These are phyloP conservation scores for Calonectria pauciramosa DNA, from an alignment of 2,329 filamentous ascomycete genomes.

Conservation along the genomic window DNA sequence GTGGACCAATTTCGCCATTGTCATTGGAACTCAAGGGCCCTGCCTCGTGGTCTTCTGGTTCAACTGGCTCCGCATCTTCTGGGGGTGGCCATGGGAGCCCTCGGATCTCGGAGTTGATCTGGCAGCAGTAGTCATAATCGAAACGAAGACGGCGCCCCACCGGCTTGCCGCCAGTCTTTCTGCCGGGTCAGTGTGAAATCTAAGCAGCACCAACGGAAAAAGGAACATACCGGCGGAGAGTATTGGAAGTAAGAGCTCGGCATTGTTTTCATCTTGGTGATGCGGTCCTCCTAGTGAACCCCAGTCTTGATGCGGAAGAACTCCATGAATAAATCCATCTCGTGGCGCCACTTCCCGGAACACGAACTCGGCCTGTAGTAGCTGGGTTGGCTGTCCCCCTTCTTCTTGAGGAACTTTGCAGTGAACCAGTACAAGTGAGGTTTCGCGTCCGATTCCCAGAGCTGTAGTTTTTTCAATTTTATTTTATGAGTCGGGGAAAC, in stretches of 20 bases:
- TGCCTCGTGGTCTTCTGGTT: background rate
- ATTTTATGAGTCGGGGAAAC: background rate
- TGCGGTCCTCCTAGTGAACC: constrained; percentile 70
- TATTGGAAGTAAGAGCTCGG: constrained; percentile 58
- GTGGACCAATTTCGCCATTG: background rate
- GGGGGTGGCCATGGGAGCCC: constrained; percentile 46
- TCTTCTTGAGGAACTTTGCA: constrained; percentile 63
- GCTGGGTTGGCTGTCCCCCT: constrained; percentile 51
- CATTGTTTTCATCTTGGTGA: constrained; percentile 52
- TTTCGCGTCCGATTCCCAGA: constrained; percentile 74
- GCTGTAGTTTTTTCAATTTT: constrained; percentile 58
- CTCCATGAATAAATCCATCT: constrained; percentile 64
- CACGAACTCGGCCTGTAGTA: constrained; percentile 56
- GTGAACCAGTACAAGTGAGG: constrained; percentile 74
- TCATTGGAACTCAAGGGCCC: constrained; percentile 4
- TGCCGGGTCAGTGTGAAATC: background rate
- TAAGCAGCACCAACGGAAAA: background rate
- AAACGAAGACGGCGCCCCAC: constrained; percentile 52
- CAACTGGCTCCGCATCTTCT: constrained; percentile 5
- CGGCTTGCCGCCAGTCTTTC: constrained; percentile 55
- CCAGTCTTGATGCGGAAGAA: constrained; percentile 73
- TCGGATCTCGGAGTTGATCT: constrained; percentile 50
- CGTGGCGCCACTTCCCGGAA: constrained; percentile 55
- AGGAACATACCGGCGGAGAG: constrained; percentile 59
- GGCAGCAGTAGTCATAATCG: constrained; percentile 49